Conservation (phyloP, 1,139 yeast genomes). For the Candida sp. region DNA sequence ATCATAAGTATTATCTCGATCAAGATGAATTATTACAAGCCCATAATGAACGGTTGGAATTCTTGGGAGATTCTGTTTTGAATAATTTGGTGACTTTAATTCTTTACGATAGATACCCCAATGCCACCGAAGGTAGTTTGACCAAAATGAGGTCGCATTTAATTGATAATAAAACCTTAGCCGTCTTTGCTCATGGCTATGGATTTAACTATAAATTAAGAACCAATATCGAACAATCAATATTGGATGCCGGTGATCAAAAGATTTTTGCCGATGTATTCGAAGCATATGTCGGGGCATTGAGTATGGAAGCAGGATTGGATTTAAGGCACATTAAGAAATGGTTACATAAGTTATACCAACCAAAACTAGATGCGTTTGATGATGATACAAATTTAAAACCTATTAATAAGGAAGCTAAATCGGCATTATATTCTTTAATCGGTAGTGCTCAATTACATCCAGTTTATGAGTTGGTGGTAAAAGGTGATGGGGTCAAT, state of each 20-base stretch:
- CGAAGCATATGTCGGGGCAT: constrained; percentile 90
- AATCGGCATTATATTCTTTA: constrained; percentile 70
- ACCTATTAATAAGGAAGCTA: constrained; percentile 59
- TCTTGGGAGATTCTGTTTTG: constrained; percentile 86
- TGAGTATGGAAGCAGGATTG: constrained; percentile 57
- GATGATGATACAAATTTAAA: constrained; percentile 24
- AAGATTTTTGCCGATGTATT: constrained; percentile 75
- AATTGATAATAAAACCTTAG: constrained; percentile 71
- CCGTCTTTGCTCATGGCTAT: constrained; percentile 69
- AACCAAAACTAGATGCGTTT: constrained; percentile 21
- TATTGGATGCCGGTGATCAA: constrained; percentile 34
- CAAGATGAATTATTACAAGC: constrained; percentile 55
- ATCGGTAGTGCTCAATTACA: constrained; percentile 73
- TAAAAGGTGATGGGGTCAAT: constrained; percentile 51
- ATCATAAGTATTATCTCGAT: constrained; percentile 54
- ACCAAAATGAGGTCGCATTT: constrained; percentile 68
- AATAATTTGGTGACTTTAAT: constrained; percentile 71
- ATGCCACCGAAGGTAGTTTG: constrained; percentile 77
- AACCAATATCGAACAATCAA: constrained; percentile 38
- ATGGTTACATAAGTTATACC: constrained; percentile 60
- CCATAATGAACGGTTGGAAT: constrained; percentile 91
- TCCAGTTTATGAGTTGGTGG: constrained; percentile 59
- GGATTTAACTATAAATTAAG: constrained; percentile 63
- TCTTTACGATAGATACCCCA: constrained; percentile 63
- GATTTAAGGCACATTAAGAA: constrained; percentile 43